Base-by-base conservation (phyloP, 1,284 basidiomycete genomes). In the Marasmius oreades region DNA sequence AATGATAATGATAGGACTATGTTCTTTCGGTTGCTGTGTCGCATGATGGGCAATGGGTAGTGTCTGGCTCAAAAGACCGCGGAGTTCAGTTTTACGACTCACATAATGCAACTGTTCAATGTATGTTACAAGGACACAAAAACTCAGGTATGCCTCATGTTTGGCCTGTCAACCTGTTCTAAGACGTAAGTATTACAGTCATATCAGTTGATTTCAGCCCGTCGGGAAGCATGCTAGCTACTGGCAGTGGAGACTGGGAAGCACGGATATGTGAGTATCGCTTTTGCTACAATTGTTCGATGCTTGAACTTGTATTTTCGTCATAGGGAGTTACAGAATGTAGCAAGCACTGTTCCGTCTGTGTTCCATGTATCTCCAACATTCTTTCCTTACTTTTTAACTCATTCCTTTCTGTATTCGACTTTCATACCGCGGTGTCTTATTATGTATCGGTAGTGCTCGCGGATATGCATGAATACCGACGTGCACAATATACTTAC, bases 61-160 rank as follows among this genome's bases (percentile, higher is more conserved):
- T 93, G 2, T 93, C 91, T 20, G 92, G 93, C 22, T 93, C 91
- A 20, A 95, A 95, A 69, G 94, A 97, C 71, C 84, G 93, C 22
- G 86, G 88, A 1, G 91, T 96, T 36, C 87, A 92, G 69, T 90
- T 94, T 68, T 96, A 92, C 92, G 90, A 95, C 66, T 82, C 88
- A n/a, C 77, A 78, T 58, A 84, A 80, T 5, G 90, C 85, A 1
- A 81, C 85, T 61, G 82, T 89, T 43, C 92, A 94, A 67, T 85
- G 92, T 63, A 87, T 93, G 77, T 74, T 96, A 6, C 90, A 94
- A 69, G 93, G 92, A 2, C 93, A 95, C 72, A 94, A 93, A 72
- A 95, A 95, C 69, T 89, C 88, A 37, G 86, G 80, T 86, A 54
- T 47, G 78, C 67, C 44, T 31, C n/a, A 4, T 52, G 20, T 5